These are phyloP conservation scores for Carex parvula DNA, from an alignment of 176 grass and related monocot species.

Conservation along the genomic window DNA sequence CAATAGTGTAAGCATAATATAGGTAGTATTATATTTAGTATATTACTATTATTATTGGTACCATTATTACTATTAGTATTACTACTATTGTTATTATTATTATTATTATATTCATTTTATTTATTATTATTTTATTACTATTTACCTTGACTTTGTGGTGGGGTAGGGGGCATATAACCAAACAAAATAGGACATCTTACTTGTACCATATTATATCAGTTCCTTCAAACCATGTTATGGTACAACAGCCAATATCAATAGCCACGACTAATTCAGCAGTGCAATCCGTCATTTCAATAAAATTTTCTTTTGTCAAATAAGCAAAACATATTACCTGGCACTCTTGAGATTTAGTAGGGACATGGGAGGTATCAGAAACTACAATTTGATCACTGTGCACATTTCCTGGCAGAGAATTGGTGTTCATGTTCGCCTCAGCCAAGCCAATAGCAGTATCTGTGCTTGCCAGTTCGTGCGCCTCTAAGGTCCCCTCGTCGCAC, in stretches of 20 bases:
- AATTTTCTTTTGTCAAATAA: not conserved
- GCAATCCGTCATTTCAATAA: not conserved
- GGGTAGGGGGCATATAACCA: not conserved
- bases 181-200: not conserved
- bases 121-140: no score
- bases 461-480: not conserved
- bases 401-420: not conserved
- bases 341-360: not conserved
- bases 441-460: not conserved
- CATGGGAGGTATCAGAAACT: constrained; percentile 1
- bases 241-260: no score
- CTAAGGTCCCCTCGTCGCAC: not conserved
- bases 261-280: no score
- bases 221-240: no score
- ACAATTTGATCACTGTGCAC: constrained; percentile 3
- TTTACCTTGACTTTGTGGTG: no score
- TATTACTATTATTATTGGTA: no score
- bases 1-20: no score
- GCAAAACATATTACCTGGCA: not conserved
- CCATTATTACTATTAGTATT: no score
- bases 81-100: no score
- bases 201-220: no score
- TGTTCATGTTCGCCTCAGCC: not conserved
- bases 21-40: no score
- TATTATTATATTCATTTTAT: no score